phyloP scores from a whole-genome alignment of 2,329 filamentous ascomycete genomes.

The Hymenoscyphus fructigenus region DNA sequence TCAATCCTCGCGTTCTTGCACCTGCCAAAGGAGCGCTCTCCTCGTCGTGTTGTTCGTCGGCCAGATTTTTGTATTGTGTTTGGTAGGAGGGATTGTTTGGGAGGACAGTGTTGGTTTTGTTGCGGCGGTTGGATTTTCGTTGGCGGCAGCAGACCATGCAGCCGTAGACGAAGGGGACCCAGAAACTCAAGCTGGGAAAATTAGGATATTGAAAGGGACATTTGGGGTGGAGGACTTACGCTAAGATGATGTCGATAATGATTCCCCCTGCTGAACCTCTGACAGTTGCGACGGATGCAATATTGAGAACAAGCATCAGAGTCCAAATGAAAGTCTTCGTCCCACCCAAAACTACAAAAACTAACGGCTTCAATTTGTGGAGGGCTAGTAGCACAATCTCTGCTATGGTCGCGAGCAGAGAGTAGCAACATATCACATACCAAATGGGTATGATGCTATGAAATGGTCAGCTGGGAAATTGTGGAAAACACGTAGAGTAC shows the following conservation, averaged over 20 bases:
- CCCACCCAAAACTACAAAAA: constrained; percentile 27
- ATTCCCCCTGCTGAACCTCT: background rate
- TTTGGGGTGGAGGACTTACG: background rate
- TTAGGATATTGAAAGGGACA: background rate
- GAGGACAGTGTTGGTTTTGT: constrained; percentile 9
- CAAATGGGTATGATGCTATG: constrained; percentile 20
- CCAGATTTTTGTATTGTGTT: constrained; percentile 12
- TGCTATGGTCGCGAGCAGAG: constrained; percentile 25
- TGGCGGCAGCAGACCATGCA: constrained; percentile 24
- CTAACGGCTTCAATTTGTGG: constrained; percentile 25
- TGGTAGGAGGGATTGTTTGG: background rate
- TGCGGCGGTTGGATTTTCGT: constrained; percentile 11
- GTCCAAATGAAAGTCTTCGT: constrained; percentile 27
- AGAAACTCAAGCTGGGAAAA: constrained; percentile 25
- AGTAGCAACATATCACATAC: constrained; percentile 19
- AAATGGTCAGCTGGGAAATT: background rate
- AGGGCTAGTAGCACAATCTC: constrained; percentile 31
- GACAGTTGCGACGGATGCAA: constrained; percentile 6
- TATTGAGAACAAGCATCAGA: constrained; percentile 22
- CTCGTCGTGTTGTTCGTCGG: background rate
- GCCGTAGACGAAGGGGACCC: constrained; percentile 31
- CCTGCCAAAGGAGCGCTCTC: constrained; percentile 8
- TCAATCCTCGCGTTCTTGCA: constrained; percentile 12
- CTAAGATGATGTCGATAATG: constrained; percentile 21
- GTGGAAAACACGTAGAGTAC: background rate